Conservation (phyloP, 2,329 filamentous ascomycete genomes). For the Colletotrichum costaricense region DNA sequence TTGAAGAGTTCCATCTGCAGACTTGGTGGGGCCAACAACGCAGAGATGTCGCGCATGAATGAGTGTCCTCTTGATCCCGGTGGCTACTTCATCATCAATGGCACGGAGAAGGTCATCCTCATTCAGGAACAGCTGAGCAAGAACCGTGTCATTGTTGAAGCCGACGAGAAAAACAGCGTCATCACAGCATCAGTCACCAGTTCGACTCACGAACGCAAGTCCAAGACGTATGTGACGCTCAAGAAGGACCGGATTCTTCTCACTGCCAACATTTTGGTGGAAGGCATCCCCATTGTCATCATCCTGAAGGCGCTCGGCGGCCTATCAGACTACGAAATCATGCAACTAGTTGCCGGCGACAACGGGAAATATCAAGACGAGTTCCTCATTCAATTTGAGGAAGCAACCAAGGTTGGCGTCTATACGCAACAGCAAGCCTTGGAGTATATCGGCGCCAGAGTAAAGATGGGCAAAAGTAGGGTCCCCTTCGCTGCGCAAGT, state of each 20-base stretch:
- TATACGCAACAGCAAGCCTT: constrained; percentile 95
- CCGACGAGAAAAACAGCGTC: constrained; percentile 89
- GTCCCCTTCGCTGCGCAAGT: constrained; percentile 59
- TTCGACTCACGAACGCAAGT: constrained; percentile 97
- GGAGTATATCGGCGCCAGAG: constrained; percentile 87
- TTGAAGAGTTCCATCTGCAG: constrained; percentile 94
- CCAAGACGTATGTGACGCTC: constrained; percentile 93
- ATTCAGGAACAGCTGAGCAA: constrained; percentile 99
- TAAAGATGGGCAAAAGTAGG: constrained; percentile 83
- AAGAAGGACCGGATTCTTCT: constrained; percentile 94
- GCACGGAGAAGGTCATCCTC: constrained; percentile 97
- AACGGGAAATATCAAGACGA: constrained; percentile 93
- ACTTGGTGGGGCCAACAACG: constrained; percentile 83
- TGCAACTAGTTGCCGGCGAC: constrained; percentile 88
- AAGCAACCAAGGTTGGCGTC: constrained; percentile 84
- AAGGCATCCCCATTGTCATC: constrained; percentile 95
- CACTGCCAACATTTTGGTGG: constrained; percentile 91
- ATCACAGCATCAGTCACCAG: constrained; percentile 97
- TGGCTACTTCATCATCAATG: constrained; percentile 97
- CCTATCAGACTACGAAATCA: constrained; percentile 93
- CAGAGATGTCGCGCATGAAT: constrained; percentile 90
- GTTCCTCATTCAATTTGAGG: constrained; percentile 95
- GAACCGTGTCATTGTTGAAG: constrained; percentile 97
- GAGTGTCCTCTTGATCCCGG: constrained; percentile 97
- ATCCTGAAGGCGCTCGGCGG: constrained; percentile 93